phyloP scores from a whole-genome alignment of 345 rosid species.

The Raphanus raphanistrum region DNA sequence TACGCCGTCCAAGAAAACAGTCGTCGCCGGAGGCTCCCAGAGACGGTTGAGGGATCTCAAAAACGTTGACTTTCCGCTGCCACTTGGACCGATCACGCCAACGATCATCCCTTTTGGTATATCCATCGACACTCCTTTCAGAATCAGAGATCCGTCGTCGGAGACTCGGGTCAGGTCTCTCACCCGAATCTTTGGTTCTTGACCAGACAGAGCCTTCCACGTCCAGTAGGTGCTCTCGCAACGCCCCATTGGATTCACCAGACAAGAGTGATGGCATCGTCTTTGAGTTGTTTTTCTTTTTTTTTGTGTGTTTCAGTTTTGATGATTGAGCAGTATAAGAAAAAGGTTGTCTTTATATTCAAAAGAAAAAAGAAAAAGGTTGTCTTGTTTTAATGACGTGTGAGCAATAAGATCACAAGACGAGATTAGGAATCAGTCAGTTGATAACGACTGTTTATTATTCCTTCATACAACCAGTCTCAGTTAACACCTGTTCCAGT shows the following conservation, averaged over 20 bases:
- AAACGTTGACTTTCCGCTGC: constrained; percentile 89
- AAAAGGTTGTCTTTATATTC: not conserved
- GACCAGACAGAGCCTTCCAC: constrained; percentile 4
- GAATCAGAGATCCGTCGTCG: constrained; percentile 52
- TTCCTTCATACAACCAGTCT: not conserved
- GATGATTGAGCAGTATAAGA: not conserved
- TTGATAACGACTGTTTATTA: not conserved
- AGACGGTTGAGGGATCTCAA: constrained; percentile 76
- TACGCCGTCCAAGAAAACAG: constrained; percentile 67
- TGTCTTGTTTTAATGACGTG: not conserved
- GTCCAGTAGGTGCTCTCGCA: constrained; percentile 49
- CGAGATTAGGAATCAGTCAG: not conserved
- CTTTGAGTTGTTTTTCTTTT: not conserved
- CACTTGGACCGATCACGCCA: constrained; percentile 95
- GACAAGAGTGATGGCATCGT: constrained; percentile 22
- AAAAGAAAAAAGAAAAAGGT: too few species aligned
- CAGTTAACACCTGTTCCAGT: not conserved
- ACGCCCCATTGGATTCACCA: constrained; percentile 30
- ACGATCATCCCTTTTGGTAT: constrained; percentile 62
- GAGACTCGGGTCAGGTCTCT: constrained; percentile 49
- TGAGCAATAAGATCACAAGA: too few species aligned
- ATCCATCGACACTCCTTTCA: constrained; percentile 54
- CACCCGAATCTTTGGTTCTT: constrained; percentile 49
- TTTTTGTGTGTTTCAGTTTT: not conserved
- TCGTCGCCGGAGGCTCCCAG: constrained; percentile 76